Evolutionary conservation across 768 basidiomycete species (phyloP), one percentile per base, ranked within the genome.

Genomic region (Clavulina sp.): DNA sequence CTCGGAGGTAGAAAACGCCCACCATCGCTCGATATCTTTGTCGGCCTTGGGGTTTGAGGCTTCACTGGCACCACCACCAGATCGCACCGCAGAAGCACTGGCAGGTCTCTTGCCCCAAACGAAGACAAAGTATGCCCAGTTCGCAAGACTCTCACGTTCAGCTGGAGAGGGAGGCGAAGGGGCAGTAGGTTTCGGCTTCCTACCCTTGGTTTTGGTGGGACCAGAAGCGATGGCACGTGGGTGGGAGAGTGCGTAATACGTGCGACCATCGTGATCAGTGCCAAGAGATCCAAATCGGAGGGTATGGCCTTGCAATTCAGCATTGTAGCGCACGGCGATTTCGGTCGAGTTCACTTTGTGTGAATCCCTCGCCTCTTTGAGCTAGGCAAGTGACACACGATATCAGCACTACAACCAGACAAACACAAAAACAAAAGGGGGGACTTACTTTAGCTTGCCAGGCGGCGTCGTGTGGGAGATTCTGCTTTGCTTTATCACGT

Each of bases 111-210:
- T 46, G 9, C 43, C 43, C 43, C 43, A 46, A 9, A 46, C 43
- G 43, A 46, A 46, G 26, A 46, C 43, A 28, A 46, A 46, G 24
- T 46, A 46, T 46, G 43, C 43, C 43, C 43, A 46, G 26, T 46
- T 46, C 24, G 13, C 26, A 9, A 46, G 13, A 9, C 16, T 9
- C 9, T 46, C 24, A 26, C 43, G 43, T 16, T 16, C 26, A 9
- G 16, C 9, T 16, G 13, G 43, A 13, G 43, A 46, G 13, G 26
- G 26, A 38, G 43, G 13, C 43, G n/a, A n/a, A n/a, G n/a, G n/a
- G n/a, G n/a, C n/a, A n/a, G n/a, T n/a, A n/a, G n/a, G n/a, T n/a
- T n/a, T n/a, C n/a, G n/a, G n/a, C n/a, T n/a, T n/a, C n/a, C n/a
- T n/a, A n/a, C n/a, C n/a, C n/a, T n/a, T n/a, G n/a, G n/a, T n/a